These are phyloP conservation scores for Sophora flavescens DNA, from an alignment of 306 rosid species.

Conservation along the genomic window DNA sequence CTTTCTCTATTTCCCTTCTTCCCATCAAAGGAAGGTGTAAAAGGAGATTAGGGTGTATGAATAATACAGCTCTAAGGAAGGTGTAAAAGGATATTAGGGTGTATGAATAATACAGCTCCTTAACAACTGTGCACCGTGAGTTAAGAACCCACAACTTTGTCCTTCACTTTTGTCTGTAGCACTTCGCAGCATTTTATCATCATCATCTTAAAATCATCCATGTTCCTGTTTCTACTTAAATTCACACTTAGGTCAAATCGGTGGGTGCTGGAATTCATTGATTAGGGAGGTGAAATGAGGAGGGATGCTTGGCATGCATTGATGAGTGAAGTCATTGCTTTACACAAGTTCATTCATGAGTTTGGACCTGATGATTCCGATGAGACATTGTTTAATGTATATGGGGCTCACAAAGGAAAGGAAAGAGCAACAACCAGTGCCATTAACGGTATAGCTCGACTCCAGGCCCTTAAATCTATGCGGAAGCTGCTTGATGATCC, in stretches of 20 bases:
- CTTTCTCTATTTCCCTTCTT: neutral
- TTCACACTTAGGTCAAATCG: constrained; percentile 60
- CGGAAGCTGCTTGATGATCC: constrained; percentile 89
- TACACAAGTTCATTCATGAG: constrained; percentile 77
- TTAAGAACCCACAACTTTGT: constrained; percentile 21
- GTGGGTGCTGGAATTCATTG: constrained; percentile 92
- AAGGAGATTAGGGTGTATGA: constrained; percentile 11
- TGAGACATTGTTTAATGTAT: constrained; percentile 67
- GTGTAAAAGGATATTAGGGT: constrained; percentile 3
- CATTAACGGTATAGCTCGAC: constrained; percentile 78
- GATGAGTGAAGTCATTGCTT: constrained; percentile 75
- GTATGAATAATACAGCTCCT: constrained; percentile 15
- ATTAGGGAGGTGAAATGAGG: constrained; percentile 98
- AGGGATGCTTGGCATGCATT: constrained; percentile 95
- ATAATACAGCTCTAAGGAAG: constrained; percentile 13
- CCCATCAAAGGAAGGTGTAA: neutral
- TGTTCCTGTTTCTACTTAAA: constrained; percentile 38
- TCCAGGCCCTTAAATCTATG: constrained; percentile 86
- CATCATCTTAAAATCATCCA: constrained; percentile 14
- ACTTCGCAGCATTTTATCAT: constrained; percentile 40
- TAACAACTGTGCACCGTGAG: constrained; percentile 25
- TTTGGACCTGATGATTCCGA: constrained; percentile 84
- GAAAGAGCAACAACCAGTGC: constrained; percentile 75
- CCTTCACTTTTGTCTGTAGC: neutral
- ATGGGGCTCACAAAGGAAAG: constrained; percentile 82